Evolutionary conservation across 257 asterid species (phyloP), one percentile per base, ranked within the genome.

Genomic region (Jacaranda copaia): DNA sequence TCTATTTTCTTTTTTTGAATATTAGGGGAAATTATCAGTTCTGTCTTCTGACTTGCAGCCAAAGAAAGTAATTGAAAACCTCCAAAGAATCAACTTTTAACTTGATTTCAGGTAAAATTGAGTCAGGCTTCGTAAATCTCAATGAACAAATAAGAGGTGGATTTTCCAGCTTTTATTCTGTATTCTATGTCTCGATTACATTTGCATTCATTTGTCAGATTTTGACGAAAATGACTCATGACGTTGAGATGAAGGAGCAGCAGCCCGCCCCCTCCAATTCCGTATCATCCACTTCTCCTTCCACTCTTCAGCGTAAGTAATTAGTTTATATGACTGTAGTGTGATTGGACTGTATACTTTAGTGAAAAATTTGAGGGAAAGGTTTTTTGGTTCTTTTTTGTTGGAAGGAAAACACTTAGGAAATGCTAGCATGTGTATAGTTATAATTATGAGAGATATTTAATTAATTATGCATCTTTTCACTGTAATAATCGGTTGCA

Each of bases 201-300:
- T 35, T 80, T 78, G 60, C 73, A 13, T 75, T 78, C 40, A 42
- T 85, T 81, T 78, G 85, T 66, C 90, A 88, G 93, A 53, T 84
- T 70, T 73, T 78, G 78, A 32, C 79, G 55, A 83, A 84, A 76
- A 91, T 91, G 98, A 90, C 94, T 81, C 93, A 89, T 86, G 99
- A 93, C 72, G 86, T 90, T 76, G 98, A 96, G 90, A 93, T 93
- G 97, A 88, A 90, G 83, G 97, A 91, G 85, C 92, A 96, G 81
- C 86, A 76, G 40, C 81, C 85, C 3, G 83, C 88, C 56, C 84
- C 90, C 16, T 86, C 95, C 67, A 72, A 86, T 79, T 70, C 91
- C 56, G 45, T 81, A 42, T 14, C 88, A 65, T 40, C 90, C 12
- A 40, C 85, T 56, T 75, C 84, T 45, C 91, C 93, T n/a, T 74